Conservation (phyloP, 805 yeast genomes). For the Metschnikowia reukaufii region DNA sequence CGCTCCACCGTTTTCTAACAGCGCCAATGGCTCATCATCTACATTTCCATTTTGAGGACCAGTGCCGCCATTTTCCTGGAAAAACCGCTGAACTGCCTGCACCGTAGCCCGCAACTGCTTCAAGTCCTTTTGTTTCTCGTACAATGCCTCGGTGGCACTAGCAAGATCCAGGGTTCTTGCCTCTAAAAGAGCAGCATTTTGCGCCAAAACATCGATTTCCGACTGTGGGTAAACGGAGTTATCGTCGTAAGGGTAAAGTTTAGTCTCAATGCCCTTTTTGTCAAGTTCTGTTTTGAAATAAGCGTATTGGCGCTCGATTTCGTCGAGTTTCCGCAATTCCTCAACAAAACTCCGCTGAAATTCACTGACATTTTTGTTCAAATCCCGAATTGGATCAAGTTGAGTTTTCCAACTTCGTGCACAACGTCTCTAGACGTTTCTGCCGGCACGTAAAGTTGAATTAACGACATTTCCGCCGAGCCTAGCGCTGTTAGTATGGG, state of each 20-base stretch:
- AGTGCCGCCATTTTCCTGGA: constrained; percentile 26
- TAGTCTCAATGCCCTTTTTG: constrained; percentile 44
- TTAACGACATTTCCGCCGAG: constrained; percentile 96
- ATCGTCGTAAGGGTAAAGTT: constrained; percentile 35
- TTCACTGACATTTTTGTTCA: constrained; percentile 70
- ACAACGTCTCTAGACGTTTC: constrained; percentile 87
- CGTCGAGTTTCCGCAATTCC: constrained; percentile 81
- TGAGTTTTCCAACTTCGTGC: constrained; percentile 83
- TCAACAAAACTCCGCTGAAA: constrained; percentile 91
- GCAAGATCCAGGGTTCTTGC: constrained; percentile 70
- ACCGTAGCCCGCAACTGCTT: constrained; percentile 64
- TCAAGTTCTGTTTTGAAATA: constrained; percentile 49
- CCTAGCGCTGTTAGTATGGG: constrained; percentile 37
- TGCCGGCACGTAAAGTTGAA: constrained; percentile 86
- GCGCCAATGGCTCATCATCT: constrained; percentile 38
- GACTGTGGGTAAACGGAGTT: constrained; percentile 43
- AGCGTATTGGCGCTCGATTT: constrained; percentile 75
- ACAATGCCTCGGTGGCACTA: constrained; percentile 64
- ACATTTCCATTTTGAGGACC: constrained; percentile 26
- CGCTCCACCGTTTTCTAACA: constrained; percentile 38
- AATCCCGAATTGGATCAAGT: constrained; percentile 85
- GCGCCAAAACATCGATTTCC: constrained; percentile 69
- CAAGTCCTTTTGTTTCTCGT: constrained; percentile 60
- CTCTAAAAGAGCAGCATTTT: constrained; percentile 66
- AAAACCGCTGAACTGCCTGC: constrained; percentile 38